Conservation (phyloP, 352 stramenopile genomes). For the Globisporangium megalacanthum region DNA sequence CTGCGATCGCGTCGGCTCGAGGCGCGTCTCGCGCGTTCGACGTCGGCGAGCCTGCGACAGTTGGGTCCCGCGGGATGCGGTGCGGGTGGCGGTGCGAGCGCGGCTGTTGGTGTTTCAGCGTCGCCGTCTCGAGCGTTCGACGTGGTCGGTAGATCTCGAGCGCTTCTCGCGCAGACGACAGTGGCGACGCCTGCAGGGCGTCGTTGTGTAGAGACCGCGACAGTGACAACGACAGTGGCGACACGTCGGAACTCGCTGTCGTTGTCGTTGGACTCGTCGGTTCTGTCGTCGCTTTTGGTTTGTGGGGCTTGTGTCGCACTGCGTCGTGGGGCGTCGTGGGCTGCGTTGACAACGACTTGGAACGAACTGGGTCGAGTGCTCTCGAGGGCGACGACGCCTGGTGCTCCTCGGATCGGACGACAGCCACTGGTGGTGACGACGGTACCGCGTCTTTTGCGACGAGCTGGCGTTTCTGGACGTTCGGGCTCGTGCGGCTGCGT, state of each 20-base stretch:
- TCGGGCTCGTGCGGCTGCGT: conserved; percentile 20
- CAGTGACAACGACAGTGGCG: neutral
- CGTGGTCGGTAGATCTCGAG: conserved; percentile 23
- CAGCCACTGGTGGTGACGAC: neutral
- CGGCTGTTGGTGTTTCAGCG: neutral
- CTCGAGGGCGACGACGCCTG: neutral
- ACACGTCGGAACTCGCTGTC: too few species aligned
- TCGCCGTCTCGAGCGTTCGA: conserved; percentile 8
- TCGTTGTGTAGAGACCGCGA: neutral
- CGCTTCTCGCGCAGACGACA: conserved; percentile 26
- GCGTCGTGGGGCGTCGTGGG: neutral
- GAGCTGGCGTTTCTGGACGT: conserved; percentile 19
- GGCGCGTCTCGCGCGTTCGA: conserved; percentile 12
- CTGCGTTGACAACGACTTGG: neutral
- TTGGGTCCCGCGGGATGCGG: conserved; percentile 3
- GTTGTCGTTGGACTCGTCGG: too few species aligned
- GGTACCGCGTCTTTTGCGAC: conserved; percentile 9
- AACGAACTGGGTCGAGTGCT: neutral
- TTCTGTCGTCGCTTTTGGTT: neutral
- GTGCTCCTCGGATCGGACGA: neutral
- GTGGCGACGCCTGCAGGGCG: conserved; percentile 15
- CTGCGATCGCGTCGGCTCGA: conserved; percentile 6
- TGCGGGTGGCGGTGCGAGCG: neutral
- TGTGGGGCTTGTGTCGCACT: neutral
- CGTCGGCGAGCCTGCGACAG: neutral